phyloP scores from a whole-genome alignment of 306 rosid genomes.

The Prunus mume region DNA sequence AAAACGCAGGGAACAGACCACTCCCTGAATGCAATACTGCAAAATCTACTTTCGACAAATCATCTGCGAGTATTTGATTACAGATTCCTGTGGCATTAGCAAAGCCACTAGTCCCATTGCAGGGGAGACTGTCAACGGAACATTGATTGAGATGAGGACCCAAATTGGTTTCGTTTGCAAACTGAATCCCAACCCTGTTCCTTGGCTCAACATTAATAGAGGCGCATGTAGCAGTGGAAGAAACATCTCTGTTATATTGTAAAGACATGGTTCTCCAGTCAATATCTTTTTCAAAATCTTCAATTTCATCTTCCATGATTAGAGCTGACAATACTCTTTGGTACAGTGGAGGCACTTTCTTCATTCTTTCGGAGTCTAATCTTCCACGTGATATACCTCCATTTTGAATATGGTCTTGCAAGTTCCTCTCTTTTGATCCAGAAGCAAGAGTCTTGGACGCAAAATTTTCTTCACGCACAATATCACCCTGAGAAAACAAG shows the following conservation, averaged over 20 bases:
- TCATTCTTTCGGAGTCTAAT: constrained; percentile 36
- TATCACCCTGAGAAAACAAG: constrained; percentile 48
- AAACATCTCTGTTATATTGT: constrained; percentile 39
- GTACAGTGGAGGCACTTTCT: constrained; percentile 54
- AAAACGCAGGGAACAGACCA: constrained; percentile 33
- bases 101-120: constrained; percentile 46
- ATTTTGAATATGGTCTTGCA: constrained; percentile 39
- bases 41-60: constrained; percentile 29
- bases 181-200: constrained; percentile 28
- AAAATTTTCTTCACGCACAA: constrained; percentile 31
- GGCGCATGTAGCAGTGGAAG: constrained; percentile 26
- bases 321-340: constrained; percentile 81
- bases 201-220: constrained; percentile 35
- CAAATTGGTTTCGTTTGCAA: constrained; percentile 24
- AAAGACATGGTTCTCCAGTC: constrained; percentile 39
- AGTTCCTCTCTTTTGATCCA: constrained; percentile 35
- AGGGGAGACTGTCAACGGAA: constrained; percentile 40
- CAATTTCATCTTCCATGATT: constrained; percentile 58
- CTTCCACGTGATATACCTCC: constrained; percentile 34
- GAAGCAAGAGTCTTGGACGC: constrained; percentile 35
- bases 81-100: constrained; percentile 28
- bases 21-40: constrained; percentile 28
- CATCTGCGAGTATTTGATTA: constrained; percentile 30
- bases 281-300: constrained; percentile 43
- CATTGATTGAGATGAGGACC: constrained; percentile 27